Percentiles rank a stretch among this genome's conserved stretches.
Evolutionary conservation across 257 asterid species (phyloP).

Genomic region (Solanum paucissectum): DNA sequence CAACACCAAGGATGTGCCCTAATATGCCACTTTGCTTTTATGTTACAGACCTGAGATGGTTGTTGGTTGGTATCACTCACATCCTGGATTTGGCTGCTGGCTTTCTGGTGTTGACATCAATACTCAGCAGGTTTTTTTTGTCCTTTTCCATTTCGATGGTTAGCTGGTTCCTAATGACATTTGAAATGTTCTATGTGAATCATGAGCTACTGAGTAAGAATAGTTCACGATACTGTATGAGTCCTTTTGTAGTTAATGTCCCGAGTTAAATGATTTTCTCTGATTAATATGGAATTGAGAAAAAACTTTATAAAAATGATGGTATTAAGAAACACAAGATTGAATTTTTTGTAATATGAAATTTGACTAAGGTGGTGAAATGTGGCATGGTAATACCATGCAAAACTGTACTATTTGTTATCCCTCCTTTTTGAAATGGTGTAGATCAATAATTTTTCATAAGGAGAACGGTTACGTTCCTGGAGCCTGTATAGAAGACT

Average conservation of each 20-base stretch:
- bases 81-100: conserved; percentile 99
- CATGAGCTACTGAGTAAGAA: background rate
- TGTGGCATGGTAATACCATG: background rate
- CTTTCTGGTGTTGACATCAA: conserved; percentile 95
- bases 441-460: background rate
- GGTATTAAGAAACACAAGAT: background rate
- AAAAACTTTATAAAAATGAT: background rate
- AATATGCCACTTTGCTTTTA: conserved; percentile 2
- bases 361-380: background rate
- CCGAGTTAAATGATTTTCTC: background rate
- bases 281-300: background rate
- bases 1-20: background rate
- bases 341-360: background rate
- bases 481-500: background rate
- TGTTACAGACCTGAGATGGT: conserved; percentile 94
- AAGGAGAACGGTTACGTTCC: background rate
- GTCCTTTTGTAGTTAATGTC: background rate
- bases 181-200: background rate
- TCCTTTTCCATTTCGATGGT: background rate
- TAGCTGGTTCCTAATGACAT: background rate
- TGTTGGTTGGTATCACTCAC: conserved; percentile 98
- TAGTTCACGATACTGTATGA: background rate
- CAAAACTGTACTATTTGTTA: background rate
- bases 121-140: conserved; percentile 70
- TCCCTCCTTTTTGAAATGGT: background rate